These are phyloP conservation scores for Vigna unguiculata DNA, from an alignment of 306 rosid species.

Conservation along the genomic window DNA sequence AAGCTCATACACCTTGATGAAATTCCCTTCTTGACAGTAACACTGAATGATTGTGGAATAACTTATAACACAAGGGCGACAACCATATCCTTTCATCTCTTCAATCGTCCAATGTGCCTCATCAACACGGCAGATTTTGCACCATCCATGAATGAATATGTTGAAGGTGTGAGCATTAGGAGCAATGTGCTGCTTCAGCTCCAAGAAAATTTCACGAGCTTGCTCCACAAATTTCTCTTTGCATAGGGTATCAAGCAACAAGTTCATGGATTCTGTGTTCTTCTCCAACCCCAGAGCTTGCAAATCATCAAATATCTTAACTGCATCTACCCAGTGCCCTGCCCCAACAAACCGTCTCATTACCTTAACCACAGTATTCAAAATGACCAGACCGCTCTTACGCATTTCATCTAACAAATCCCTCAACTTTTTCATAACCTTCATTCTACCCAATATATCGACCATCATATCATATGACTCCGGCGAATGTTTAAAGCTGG, in stretches of 20 bases:
- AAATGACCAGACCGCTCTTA: slow-evolving; percentile 44
- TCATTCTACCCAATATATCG: slow-evolving; percentile 84
- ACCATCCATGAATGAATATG: slow-evolving; percentile 91
- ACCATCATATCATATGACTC: slow-evolving; percentile 69
- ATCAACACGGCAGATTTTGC: slow-evolving; percentile 73
- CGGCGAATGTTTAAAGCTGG: slow-evolving; percentile 54
- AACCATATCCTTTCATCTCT: slow-evolving; percentile 91
- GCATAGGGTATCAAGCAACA: slow-evolving; percentile 87
- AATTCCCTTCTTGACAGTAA: slow-evolving; percentile 64
- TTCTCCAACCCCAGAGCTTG: slow-evolving; percentile 72
- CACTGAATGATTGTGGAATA: slow-evolving; percentile 73
- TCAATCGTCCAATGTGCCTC: slow-evolving; percentile 91
- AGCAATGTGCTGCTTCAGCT: slow-evolving; percentile 69
- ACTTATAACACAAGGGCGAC: slow-evolving; percentile 76
- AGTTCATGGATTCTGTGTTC: slow-evolving; percentile 78
- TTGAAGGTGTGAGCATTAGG: slow-evolving; percentile 82
- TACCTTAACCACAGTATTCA: slow-evolving; percentile 67
- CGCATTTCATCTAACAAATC: slow-evolving; percentile 67
- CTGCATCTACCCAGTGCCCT: slow-evolving; percentile 81
- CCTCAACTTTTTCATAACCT: slow-evolving; percentile 66
- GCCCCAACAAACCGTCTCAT: slow-evolving; percentile 88
- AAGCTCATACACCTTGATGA: slow-evolving; percentile 61
- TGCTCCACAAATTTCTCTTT: slow-evolving; percentile 75
- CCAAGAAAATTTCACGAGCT: slow-evolving; percentile 69
- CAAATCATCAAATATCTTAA: slow-evolving; percentile 71